phyloP scores from a whole-genome alignment of 2,329 filamentous ascomycete genomes.

The Microascus cirrosus region DNA sequence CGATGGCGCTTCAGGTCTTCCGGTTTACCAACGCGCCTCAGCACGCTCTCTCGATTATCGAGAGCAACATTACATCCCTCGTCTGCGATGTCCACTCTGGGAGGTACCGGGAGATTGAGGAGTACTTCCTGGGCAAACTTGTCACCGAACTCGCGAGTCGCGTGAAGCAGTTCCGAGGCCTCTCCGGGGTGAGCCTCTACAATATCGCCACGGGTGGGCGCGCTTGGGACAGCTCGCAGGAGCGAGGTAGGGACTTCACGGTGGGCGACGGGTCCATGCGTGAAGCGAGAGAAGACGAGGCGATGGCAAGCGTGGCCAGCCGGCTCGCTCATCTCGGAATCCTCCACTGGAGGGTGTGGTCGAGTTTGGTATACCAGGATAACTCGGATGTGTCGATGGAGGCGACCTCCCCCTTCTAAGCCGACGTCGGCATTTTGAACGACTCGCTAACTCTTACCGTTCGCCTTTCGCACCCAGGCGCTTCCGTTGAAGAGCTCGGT shows the following conservation, averaged over 20 bases:
- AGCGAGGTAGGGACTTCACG: conserved; percentile 4
- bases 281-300: conserved; percentile 38
- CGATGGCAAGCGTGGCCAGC: conserved; percentile 58
- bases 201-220: conserved; percentile 42
- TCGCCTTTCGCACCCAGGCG: too few species aligned
- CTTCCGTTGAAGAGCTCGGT: background rate
- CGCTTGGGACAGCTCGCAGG: conserved; percentile 21
- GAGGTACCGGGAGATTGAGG: conserved; percentile 36
- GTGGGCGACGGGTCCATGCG: conserved; percentile 18
- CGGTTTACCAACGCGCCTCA: conserved; percentile 40
- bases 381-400: background rate
- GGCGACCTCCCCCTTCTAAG: background rate
- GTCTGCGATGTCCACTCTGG: conserved; percentile 30
- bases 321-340: conserved; percentile 74
- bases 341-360: conserved; percentile 87
- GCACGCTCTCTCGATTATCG: conserved; percentile 34
- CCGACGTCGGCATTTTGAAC: background rate
- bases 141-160: conserved; percentile 34
- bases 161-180: conserved; percentile 39
- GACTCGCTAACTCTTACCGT: background rate
- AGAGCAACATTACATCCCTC: conserved; percentile 34
- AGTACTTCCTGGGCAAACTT: conserved; percentile 35
- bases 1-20: conserved; percentile 47
- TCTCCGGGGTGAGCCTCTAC: conserved; percentile 43
- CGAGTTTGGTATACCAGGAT: conserved; percentile 56